Base-by-base conservation (phyloP, 2,329 filamentous ascomycete genomes). In the Parastagonospora avenae region DNA sequence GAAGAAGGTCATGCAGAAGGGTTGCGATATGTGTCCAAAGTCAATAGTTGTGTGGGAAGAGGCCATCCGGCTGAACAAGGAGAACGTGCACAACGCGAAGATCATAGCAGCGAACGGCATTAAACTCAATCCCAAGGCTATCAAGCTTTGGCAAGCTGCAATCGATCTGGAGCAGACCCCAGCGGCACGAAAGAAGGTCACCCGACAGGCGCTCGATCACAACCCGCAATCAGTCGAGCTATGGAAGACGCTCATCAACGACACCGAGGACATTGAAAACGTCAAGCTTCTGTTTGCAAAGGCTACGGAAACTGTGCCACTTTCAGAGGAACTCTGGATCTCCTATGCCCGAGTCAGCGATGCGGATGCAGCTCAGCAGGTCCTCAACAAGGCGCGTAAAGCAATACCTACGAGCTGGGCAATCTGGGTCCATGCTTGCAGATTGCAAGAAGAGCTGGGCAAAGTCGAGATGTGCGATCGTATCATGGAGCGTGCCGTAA, bases 211-310 rank as follows among this genome's bases (percentile, higher is more conserved):
- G 0, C 81, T 99, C 38, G 91, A 97, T 64, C 88, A 96, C 66
- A 90, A 97, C 35, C 92, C 92, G 0, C 91, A 96, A 67, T 97
- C 93, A 0, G 94, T 97, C 41, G 88, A 90, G 36, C 83, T 99
- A n/a, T 99, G 94, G 94, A 99, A 97, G 71, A 92, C 95, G 70
- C 89, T 93, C 4, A 93, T 99, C 56, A 97, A 97, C 63, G 78
- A 97, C 48, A 94, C 97, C 68, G 93, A 97, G 66, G 89, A 96
- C 62, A 85, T 89, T 0, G 89, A 88, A 28, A 92, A 97, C 76
- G 95, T 95, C 4, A 87, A 88, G 55, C 79, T 99, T 48, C 81
- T 99, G 47, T 84, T 99, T 40, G 92, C 92, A 41, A 97, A 97
- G 76, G 95, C 95, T 0, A 96, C 92, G 0, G 92, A 99, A 64